Conservation (phyloP, 2,329 filamentous ascomycete genomes). For the Colletotrichum destructivum region DNA sequence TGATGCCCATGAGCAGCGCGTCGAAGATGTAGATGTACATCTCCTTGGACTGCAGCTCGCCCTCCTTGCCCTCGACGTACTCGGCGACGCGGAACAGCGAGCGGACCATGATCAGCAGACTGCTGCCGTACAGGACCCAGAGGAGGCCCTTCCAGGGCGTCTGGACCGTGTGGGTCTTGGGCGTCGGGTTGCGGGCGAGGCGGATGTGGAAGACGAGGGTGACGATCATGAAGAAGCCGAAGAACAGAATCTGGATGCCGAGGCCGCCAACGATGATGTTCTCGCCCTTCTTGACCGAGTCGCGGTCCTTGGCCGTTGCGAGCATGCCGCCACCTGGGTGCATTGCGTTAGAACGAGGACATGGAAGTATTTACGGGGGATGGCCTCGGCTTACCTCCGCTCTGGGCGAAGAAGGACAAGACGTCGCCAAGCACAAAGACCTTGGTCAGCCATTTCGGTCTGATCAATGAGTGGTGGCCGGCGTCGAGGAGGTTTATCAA, state of each 20-base stretch:
- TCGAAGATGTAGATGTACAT: constrained; percentile 57
- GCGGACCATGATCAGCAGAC: constrained; percentile 56
- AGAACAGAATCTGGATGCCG: constrained; percentile 69
- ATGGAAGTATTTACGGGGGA: too few relatives aligned
- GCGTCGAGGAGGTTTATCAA: constrained; percentile 57
- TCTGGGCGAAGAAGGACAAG: constrained; percentile 66
- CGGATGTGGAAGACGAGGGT: constrained; percentile 62
- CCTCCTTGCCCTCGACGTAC: constrained; percentile 55
- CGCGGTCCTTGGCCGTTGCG: constrained; percentile 45
- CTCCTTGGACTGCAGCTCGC: constrained; percentile 54
- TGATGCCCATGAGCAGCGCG: constrained; percentile 52
- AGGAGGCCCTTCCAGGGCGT: constrained; percentile 52
- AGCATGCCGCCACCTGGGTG: constrained; percentile 40
- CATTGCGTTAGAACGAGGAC: too few relatives aligned
- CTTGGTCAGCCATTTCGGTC: constrained; percentile 62
- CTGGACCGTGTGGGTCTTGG: constrained; percentile 39
- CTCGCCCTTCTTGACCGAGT: constrained; percentile 52
- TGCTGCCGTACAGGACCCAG: constrained; percentile 47
- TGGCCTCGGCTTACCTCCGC: constrained; percentile 51
- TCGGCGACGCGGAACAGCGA: constrained; percentile 60
- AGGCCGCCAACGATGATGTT: constrained; percentile 68
- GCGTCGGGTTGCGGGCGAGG: constrained; percentile 43
- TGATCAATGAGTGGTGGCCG: constrained; percentile 52
- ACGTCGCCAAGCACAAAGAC: constrained; percentile 70
- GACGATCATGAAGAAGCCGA: constrained; percentile 67